Percentiles rank a stretch among this genome's conserved stretches.
phyloP scores from a whole-genome alignment of 768 basidiomycete species.

The Galerina sulciceps region DNA sequence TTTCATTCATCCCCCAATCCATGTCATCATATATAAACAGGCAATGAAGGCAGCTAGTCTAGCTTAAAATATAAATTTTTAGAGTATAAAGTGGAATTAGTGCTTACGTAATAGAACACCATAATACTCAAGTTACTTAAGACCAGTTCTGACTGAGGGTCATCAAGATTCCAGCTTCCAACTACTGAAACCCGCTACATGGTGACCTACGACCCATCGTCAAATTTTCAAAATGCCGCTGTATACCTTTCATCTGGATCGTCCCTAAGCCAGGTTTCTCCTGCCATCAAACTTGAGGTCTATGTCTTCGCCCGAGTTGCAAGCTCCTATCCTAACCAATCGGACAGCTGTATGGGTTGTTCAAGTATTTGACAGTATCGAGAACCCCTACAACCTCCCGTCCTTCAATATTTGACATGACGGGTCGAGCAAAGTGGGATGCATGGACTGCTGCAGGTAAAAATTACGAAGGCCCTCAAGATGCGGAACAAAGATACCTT shows the following conservation, averaged over 20 bases:
- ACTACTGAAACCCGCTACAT: slow-evolving; percentile 1
- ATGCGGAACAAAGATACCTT: slow-evolving; percentile 69
- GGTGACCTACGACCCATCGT: slow-evolving; percentile 26
- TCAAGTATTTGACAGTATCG: slow-evolving; percentile 74
- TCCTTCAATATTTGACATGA: slow-evolving; percentile 79
- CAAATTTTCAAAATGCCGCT: slow-evolving; percentile 62
- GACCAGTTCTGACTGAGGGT: too few species aligned
- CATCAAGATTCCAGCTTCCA: too few species aligned
- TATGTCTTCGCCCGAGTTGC: slow-evolving; percentile 27
- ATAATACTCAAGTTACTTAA: slow-evolving; percentile 1
- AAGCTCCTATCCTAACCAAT: slow-evolving; percentile 33
- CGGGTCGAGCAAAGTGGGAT: slow-evolving; percentile 87
- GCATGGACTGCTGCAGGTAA: slow-evolving; percentile 67
- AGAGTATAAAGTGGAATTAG: background rate
- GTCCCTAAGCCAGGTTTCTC: slow-evolving; percentile 58
- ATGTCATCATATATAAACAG: slow-evolving; percentile 38
- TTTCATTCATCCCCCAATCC: background rate
- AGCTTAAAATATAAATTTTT: slow-evolving; percentile 35
- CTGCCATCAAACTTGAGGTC: slow-evolving; percentile 78
- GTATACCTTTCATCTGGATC: slow-evolving; percentile 63
- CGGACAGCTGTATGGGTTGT: slow-evolving; percentile 81
- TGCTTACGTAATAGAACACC: slow-evolving; percentile 24
- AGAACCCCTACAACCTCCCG: slow-evolving; percentile 55
- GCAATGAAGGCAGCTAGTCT: slow-evolving; percentile 82
- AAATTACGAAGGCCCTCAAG: slow-evolving; percentile 44